Evolutionary conservation across 306 rosid genomes (phyloP).

Genomic region (Erythrophleum fordii): DNA sequence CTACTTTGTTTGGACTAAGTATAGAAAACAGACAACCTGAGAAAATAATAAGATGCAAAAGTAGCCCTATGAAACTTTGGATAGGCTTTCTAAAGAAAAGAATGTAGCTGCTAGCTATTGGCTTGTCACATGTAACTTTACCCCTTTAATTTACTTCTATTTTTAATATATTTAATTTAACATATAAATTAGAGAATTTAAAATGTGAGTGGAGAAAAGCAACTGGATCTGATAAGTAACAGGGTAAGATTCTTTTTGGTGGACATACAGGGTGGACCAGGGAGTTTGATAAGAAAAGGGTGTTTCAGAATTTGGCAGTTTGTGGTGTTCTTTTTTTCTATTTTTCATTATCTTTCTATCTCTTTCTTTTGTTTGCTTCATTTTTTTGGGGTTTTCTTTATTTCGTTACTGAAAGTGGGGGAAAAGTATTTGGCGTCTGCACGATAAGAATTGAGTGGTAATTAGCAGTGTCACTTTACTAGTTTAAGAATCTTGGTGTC

Average conservation of each 20-base stretch:
- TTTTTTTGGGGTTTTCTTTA: background rate
- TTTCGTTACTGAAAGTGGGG: constrained; percentile 9
- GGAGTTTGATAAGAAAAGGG: constrained; percentile 41
- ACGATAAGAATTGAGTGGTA: background rate
- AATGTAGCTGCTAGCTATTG: background rate
- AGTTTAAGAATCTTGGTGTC: background rate
- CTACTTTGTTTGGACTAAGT: background rate
- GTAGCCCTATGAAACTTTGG: background rate
- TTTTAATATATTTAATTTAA: background rate
- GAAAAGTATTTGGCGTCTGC: constrained; percentile 14
- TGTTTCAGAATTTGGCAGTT: constrained; percentile 62
- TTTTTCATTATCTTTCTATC: constrained; percentile 42
- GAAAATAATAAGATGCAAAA: background rate
- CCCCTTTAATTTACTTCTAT: background rate
- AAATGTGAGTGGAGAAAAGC: background rate
- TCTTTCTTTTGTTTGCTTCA: background rate
- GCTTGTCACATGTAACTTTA: background rate
- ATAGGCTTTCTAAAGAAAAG: background rate
- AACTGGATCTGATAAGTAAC: constrained; percentile 43
- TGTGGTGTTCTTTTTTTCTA: constrained; percentile 58
- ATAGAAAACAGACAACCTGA: background rate
- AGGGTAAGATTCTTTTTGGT: constrained; percentile 66
- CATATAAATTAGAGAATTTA: background rate
- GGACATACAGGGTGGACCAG: constrained; percentile 16
- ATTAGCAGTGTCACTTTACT: background rate